A percentile compares a stretch with the other conserved stretches of the same genome.
These are phyloP conservation scores for Xylaria sp. DNA, from an alignment of 2,329 filamentous ascomycete genomes.

Conservation along the genomic window DNA sequence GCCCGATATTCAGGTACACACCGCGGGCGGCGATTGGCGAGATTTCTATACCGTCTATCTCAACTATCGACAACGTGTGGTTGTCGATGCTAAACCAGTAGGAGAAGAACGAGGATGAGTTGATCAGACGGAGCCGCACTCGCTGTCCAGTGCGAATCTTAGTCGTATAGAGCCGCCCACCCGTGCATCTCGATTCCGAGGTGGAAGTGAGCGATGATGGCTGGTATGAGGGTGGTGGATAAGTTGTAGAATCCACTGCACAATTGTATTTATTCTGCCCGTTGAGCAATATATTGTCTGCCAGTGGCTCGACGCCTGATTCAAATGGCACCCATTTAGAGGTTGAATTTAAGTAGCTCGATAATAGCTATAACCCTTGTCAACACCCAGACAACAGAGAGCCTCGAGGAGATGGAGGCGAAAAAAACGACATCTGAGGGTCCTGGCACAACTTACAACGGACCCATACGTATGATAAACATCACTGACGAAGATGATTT, in stretches of 20 bases:
- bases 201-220: background rate
- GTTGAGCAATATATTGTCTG: conserved; percentile 55
- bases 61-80: conserved; percentile 52
- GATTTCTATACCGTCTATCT: conserved; percentile 55
- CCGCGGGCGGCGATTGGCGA: conserved; percentile 49
- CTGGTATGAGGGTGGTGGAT: conserved; percentile 34
- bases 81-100: conserved; percentile 54
- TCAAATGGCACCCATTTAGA: conserved; percentile 50
- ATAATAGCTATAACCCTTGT: conserved; percentile 38
- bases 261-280: conserved; percentile 53
- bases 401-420: background rate
- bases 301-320: conserved; percentile 54
- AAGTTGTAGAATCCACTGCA: conserved; percentile 46
- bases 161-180: conserved; percentile 49
- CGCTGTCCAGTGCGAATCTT: conserved; percentile 44
- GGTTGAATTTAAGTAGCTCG: conserved; percentile 49
- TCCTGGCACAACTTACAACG: conserved; percentile 42
- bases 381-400: background rate
- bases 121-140: conserved; percentile 53
- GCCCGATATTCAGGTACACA: conserved; percentile 54
- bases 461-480: conserved; percentile 53
- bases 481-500: conserved; percentile 53
- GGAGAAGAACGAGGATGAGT: conserved; percentile 52
- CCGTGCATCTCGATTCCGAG: conserved; percentile 43
- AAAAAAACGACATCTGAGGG: background rate